Evolutionary conservation across 805 yeast genomes (phyloP).

Genomic region (Jamesozyma rosinii): DNA sequence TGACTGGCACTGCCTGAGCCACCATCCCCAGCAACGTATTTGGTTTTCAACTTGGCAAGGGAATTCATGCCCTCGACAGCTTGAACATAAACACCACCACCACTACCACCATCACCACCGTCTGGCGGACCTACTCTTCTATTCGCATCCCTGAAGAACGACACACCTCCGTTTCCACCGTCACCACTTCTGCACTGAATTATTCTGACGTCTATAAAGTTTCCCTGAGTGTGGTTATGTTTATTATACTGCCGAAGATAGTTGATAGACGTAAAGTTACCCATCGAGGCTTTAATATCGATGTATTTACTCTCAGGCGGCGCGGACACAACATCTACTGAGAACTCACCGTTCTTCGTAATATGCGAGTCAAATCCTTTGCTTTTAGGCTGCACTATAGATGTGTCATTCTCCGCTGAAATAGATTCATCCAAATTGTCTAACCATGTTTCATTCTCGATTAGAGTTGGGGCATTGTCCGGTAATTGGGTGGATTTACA

Average conservation of each 20-base stretch:
- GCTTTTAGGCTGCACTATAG: not conserved
- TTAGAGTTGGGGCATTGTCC: constrained; percentile 35
- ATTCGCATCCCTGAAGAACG: constrained; percentile 82
- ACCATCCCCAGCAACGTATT: constrained; percentile 68
- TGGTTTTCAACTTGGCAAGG: constrained; percentile 56
- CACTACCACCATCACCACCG: constrained; percentile 98
- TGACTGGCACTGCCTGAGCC: constrained; percentile 63
- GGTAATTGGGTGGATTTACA: constrained; percentile 14
- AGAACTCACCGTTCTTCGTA: constrained; percentile 4
- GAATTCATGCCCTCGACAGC: constrained; percentile 67
- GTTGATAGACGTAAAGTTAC: constrained; percentile 22
- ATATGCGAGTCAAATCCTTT: not conserved
- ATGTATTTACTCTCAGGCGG: constrained; percentile 20
- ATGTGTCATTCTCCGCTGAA: not conserved
- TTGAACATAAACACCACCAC: constrained; percentile 79
- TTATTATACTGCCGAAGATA: constrained; percentile 30
- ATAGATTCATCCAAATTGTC: constrained; percentile 12
- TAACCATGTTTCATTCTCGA: constrained; percentile 38
- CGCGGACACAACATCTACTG: constrained; percentile 10
- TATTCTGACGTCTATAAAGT: constrained; percentile 55
- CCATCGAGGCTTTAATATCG: constrained; percentile 17
- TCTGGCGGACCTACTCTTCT: constrained; percentile 87
- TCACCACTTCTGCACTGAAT: constrained; percentile 62
- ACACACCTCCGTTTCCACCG: constrained; percentile 84
- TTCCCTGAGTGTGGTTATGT: constrained; percentile 36